A percentile compares a stretch with the other conserved stretches of the same genome.
phyloP scores from a whole-genome alignment of 1,139 yeast species.

The Sugiyamaella xylanicola region DNA sequence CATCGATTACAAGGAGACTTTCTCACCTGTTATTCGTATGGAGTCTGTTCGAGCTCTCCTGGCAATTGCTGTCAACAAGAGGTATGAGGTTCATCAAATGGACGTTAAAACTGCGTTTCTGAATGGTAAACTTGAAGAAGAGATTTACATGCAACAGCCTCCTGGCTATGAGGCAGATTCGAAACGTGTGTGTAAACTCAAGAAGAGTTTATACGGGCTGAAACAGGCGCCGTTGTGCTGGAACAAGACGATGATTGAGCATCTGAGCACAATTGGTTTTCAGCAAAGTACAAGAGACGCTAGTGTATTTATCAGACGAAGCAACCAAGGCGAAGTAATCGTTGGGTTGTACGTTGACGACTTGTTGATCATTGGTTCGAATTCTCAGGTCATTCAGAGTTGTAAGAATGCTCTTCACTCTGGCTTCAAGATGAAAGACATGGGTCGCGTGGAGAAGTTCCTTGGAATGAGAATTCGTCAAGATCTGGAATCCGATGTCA shows the following conservation, averaged over 20 bases:
- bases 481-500: not conserved
- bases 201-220: conserved; percentile 4
- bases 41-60: not conserved
- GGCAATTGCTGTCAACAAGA: not conserved
- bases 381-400: not conserved
- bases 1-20: conserved; percentile 11
- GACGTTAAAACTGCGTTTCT: conserved; percentile 8
- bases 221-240: conserved; percentile 5
- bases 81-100: conserved; percentile 11
- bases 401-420: not conserved
- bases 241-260: not conserved
- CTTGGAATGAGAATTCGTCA: not conserved
- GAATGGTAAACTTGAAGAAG: conserved; percentile 9
- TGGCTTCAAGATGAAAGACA: not conserved
- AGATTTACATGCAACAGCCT: conserved; percentile 7
- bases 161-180: not conserved
- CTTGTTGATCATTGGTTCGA: not conserved
- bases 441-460: not conserved
- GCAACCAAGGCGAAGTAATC: not conserved
- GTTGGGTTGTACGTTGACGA: conserved; percentile 2
- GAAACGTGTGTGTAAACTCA: not conserved
- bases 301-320: not conserved
- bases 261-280: not conserved
- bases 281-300: not conserved
- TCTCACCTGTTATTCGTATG: not conserved